Conservation (phyloP, 371 early-diverging fungal species). For the Paraphysoderma sedebokerense region DNA sequence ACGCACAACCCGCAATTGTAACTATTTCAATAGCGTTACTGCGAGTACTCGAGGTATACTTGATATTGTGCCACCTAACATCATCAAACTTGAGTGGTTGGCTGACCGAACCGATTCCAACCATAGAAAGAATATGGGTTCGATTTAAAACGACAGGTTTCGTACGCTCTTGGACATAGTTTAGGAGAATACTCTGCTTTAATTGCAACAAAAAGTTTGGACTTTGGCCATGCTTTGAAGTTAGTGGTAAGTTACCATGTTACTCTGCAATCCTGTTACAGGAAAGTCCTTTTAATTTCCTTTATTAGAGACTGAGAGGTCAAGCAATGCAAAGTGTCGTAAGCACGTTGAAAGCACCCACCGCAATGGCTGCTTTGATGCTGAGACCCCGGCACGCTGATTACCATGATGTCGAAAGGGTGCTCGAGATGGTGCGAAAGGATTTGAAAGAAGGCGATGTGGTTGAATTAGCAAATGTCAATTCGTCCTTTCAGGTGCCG, state of each 20-base stretch:
- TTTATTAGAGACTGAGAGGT: conserved; percentile 46
- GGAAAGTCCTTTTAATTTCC: not conserved
- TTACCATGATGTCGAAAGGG: conserved; percentile 44
- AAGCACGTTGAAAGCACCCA: conserved; percentile 34
- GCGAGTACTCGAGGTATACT: conserved; percentile 52
- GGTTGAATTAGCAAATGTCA: conserved; percentile 73
- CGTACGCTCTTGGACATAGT: conserved; percentile 76
- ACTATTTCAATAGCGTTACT: conserved; percentile 75
- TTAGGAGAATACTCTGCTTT: conserved; percentile 88
- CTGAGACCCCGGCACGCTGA: conserved; percentile 51
- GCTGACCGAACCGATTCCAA: not conserved
- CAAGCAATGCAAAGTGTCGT: conserved; percentile 72
- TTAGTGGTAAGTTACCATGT: conserved; percentile 39
- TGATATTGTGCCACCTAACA: not conserved
- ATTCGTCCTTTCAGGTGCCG: conserved; percentile 17
- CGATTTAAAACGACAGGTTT: conserved; percentile 44
- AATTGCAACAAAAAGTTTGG: conserved; percentile 57
- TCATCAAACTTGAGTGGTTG: not conserved
- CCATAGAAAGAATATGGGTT: conserved; percentile 49
- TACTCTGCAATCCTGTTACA: not conserved
- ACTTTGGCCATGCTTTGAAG: conserved; percentile 59
- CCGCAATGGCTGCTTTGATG: conserved; percentile 78
- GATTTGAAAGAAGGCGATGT: conserved; percentile 45
- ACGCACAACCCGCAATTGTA: conserved; percentile 91
- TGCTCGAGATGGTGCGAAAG: conserved; percentile 34